phyloP scores from a whole-genome alignment of 1,284 basidiomycete genomes.

The Caloboletus inedulis region DNA sequence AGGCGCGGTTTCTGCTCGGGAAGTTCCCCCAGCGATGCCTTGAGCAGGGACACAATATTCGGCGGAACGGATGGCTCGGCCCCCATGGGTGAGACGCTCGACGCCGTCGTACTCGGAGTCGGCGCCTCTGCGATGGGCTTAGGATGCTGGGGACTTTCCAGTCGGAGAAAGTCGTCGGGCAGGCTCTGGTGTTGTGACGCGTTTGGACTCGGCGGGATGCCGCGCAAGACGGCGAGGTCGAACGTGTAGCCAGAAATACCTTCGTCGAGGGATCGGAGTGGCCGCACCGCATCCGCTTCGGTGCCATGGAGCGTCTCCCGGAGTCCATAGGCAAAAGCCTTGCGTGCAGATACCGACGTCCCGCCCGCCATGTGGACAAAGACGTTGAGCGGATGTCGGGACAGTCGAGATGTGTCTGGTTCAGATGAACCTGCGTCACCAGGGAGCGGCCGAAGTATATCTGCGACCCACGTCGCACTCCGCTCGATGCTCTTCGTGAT shows the following conservation, averaged over 20 bases:
- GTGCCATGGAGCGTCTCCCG: conserved; percentile 52
- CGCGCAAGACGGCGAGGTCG: conserved; percentile 59
- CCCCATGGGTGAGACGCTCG: background rate
- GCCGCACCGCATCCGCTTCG: conserved; percentile 52
- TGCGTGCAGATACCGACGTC: conserved; percentile 50
- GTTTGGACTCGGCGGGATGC: conserved; percentile 22
- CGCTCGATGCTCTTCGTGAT: conserved; percentile 71
- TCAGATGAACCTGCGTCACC: background rate
- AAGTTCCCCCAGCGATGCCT: conserved; percentile 55
- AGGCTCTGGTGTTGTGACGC: conserved; percentile 16
- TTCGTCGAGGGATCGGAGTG: conserved; percentile 57
- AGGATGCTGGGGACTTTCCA: conserved; percentile 14
- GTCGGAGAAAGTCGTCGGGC: conserved; percentile 15
- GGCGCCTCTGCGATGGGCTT: conserved; percentile 3
- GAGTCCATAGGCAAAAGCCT: conserved; percentile 60
- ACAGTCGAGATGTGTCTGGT: background rate
- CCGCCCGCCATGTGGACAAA: conserved; percentile 71
- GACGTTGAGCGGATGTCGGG: conserved; percentile 39
- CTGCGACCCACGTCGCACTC: conserved; percentile 57
- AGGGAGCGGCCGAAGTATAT: conserved; percentile 41
- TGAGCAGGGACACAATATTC: conserved; percentile 42
- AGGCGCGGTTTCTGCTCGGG: conserved; percentile 58
- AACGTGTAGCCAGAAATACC: conserved; percentile 65
- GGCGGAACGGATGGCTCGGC: conserved; percentile 7
- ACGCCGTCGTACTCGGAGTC: conserved; percentile 10